phyloP scores from a whole-genome alignment of 805 yeast species.

The Isabelozyma gotoi region DNA sequence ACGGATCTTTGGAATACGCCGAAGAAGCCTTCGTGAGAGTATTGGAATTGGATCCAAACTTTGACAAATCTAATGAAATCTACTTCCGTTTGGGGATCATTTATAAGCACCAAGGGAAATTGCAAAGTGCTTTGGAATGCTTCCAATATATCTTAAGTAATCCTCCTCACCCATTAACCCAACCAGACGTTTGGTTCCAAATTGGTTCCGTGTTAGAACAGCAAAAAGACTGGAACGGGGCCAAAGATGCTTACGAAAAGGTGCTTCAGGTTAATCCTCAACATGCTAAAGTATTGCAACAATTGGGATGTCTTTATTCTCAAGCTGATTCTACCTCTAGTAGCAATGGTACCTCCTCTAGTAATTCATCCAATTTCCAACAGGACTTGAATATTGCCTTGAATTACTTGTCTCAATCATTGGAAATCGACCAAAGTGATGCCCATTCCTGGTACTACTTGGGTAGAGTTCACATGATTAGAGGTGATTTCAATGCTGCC shows the following conservation, averaged over 20 bases:
- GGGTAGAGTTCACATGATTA: slow-evolving; percentile 96
- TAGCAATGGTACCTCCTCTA: slow-evolving; percentile 8
- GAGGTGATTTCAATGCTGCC: slow-evolving; percentile 92
- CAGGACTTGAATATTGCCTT: slow-evolving; percentile 81
- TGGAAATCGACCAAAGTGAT: slow-evolving; percentile 86
- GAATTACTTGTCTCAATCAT: slow-evolving; percentile 76
- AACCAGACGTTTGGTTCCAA: slow-evolving; percentile 98
- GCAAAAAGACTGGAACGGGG: slow-evolving; percentile 86
- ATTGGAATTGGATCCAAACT: slow-evolving; percentile 90
- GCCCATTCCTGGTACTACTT: slow-evolving; percentile 97
- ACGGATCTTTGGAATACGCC: slow-evolving; percentile 94
- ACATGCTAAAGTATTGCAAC: slow-evolving; percentile 95
- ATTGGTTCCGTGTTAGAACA: slow-evolving; percentile 95
- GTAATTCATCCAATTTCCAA: slow-evolving; percentile 53
- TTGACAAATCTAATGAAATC: slow-evolving; percentile 94
- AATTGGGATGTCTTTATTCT: slow-evolving; percentile 91
- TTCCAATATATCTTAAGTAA: slow-evolving; percentile 85
- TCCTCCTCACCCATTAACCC: slow-evolving; percentile 95
- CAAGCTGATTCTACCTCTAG: slow-evolving; percentile 43
- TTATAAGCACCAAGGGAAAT: slow-evolving; percentile 90
- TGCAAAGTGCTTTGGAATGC: slow-evolving; percentile 86
- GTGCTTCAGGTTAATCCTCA: slow-evolving; percentile 86
- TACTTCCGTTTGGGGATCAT: slow-evolving; percentile 95
- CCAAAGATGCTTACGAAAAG: slow-evolving; percentile 92
- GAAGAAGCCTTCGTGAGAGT: slow-evolving; percentile 98